Evolutionary conservation across 176 grass and related monocot genomes (phyloP), one percentile per base, ranked within the genome.

Genomic region (Rhynchospora pubera): DNA sequence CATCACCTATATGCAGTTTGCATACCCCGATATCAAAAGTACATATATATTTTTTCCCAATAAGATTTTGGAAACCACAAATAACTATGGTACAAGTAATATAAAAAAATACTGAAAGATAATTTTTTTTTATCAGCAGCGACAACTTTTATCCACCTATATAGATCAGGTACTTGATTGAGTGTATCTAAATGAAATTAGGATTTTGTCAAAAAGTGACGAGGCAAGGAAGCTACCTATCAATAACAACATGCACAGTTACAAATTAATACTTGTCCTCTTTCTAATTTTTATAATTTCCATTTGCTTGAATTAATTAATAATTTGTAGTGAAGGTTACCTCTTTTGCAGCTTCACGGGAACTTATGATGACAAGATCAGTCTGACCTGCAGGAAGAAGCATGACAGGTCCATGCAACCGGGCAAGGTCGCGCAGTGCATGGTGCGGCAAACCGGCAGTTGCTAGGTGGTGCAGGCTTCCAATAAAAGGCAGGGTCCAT

Each of bases 401-500:
- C 86, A 91, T 86, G 39, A 91, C 23, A 7, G 83, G 86, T 72
- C 89, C 89, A 62, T 88, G 62, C 1, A 19, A 21, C 14, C 6
- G n/a, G 1, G 86, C 70, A 61, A 91, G 86, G 22, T 58, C 30
- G 44, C 32, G 43, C 64, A 91, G 16, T 1, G 64, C 56, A 13
- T 62, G 83, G 80, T 91, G 89, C 6, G 78, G 72, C n/a, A 61
- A 55, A 34, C 10, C 42, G 22, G 50, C 12, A 43, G 62, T 66
- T 45, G 21, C 18, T n/a, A 91, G 56, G 21, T 88, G 90, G 80
- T 86, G 86, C 67, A 91, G 60, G 84, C 75, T 86, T 18, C 87
- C 86, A n/a, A 91, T 82, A 34, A 89, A 4, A 5, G 87, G 90
- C 1, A 86, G 60, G 46, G 48, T 84, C 65, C 80, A 76, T 19